Percentiles rank a stretch among this genome's conserved stretches.
Evolutionary conservation across 129 eudicot species (phyloP).

Genomic region (Cynara cardunculus): DNA sequence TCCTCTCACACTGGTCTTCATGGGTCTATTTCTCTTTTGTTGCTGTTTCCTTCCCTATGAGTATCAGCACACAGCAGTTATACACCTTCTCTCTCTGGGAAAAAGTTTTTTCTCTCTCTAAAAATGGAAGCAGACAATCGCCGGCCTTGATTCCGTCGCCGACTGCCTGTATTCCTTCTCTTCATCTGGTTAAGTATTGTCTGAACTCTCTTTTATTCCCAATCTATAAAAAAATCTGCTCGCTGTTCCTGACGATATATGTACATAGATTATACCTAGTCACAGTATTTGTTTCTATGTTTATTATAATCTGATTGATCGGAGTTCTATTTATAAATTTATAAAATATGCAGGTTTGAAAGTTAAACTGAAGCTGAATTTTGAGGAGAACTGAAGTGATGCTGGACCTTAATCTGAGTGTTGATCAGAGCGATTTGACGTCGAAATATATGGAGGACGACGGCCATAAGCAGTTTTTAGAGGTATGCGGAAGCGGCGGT

Average conservation of each 20-base stretch:
- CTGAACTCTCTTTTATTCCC: neutral
- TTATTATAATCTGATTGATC: conserved; percentile 9
- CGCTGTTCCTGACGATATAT: neutral
- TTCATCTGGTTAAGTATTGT: neutral
- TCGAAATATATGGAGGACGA: conserved; percentile 23
- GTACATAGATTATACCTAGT: neutral
- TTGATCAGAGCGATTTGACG: conserved; percentile 32
- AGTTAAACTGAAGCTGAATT: conserved; percentile 8
- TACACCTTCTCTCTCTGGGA: neutral
- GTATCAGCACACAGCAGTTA: neutral
- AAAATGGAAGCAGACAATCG: conserved; percentile 30
- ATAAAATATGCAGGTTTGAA: conserved; percentile 12
- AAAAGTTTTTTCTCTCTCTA: neutral
- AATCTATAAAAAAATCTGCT: neutral
- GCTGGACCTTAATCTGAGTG: conserved; percentile 61
- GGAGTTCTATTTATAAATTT: neutral
- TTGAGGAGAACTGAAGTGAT: conserved; percentile 30
- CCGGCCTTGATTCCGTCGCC: conserved; percentile 37
- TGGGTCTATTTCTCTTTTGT: conserved; percentile 26
- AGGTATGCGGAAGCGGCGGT: conserved; percentile 32
- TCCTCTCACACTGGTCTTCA: conserved; percentile 22
- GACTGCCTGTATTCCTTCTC: neutral
- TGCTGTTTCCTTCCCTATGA: neutral
- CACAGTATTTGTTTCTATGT: neutral
- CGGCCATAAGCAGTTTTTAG: conserved; percentile 25